Percentiles rank a stretch among this genome's conserved stretches.
Evolutionary conservation across 2,329 filamentous ascomycete genomes (phyloP).

Genomic region (Acrocalymma vagum): DNA sequence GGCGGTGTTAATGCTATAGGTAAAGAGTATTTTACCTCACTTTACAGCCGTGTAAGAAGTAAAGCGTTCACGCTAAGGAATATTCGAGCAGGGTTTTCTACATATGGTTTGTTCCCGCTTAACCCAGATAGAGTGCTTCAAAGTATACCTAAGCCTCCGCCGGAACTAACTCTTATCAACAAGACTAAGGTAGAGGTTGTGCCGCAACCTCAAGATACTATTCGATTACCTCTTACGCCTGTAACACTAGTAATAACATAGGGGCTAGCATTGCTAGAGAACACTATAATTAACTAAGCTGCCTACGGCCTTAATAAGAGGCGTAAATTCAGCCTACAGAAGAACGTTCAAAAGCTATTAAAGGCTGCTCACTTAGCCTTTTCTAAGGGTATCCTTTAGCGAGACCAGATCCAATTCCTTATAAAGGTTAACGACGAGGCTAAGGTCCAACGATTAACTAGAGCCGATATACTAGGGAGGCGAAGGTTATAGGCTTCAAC

Average conservation of each 20-base stretch:
- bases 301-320: constrained; percentile 19
- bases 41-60: constrained; percentile 27
- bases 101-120: constrained; percentile 31
- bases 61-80: constrained; percentile 33
- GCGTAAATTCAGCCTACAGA: constrained; percentile 24
- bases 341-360: constrained; percentile 19
- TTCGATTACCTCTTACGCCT: constrained; percentile 35
- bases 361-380: constrained; percentile 33
- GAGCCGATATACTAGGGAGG: too few relatives aligned
- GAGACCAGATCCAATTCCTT: too few relatives aligned
- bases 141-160: constrained; percentile 26
- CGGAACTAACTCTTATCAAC: too few relatives aligned
- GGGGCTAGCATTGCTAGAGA: constrained; percentile 25
- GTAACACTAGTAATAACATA: constrained; percentile 30
- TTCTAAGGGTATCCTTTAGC: too few relatives aligned
- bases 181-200: constrained; percentile 16
- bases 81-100: constrained; percentile 31
- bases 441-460: too few relatives aligned
- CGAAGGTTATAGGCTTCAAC: too few relatives aligned
- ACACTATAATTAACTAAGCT: constrained; percentile 23
- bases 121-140: constrained; percentile 37
- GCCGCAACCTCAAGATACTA: constrained; percentile 26
- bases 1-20: constrained; percentile 10
- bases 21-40: constrained; percentile 14
- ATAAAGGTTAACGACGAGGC: too few relatives aligned